Evolutionary conservation across 1,139 yeast species (phyloP).

Genomic region (Geotrichum candidum): DNA sequence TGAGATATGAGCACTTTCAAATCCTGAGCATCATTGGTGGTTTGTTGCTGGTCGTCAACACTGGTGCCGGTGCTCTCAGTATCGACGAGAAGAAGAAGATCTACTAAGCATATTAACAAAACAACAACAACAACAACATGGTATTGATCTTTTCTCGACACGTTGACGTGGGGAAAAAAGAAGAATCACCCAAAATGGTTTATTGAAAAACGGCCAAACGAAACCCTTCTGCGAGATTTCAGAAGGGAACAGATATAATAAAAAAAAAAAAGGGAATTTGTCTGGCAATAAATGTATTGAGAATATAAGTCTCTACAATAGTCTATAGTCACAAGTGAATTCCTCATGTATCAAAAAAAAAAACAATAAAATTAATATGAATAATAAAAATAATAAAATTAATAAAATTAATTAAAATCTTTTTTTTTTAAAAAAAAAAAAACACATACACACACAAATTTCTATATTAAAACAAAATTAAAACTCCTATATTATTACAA

Average conservation of each 20-base stretch:
- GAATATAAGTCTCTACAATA: background rate
- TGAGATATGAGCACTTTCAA: slow-evolving; percentile 92
- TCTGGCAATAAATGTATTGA: background rate
- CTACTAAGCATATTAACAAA: slow-evolving; percentile 40
- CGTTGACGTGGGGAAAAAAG: background rate
- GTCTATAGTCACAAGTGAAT: background rate
- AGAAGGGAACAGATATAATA: background rate
- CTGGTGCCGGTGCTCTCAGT: slow-evolving; percentile 94
- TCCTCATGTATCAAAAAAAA: too few species aligned
- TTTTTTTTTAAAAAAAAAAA: too few species aligned
- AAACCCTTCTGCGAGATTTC: background rate
- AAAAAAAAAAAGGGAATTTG: background rate
- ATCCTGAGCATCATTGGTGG: slow-evolving; percentile 95
- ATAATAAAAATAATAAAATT: too few species aligned
- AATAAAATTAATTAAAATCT: background rate
- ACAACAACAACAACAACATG: background rate
- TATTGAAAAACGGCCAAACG: background rate
- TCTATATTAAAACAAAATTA: background rate
- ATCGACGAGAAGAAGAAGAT: slow-evolving; percentile 95
- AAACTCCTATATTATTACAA: background rate
- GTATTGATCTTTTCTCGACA: background rate
- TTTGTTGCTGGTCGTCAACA: slow-evolving; percentile 77
- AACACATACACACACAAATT: background rate
- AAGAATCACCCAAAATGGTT: background rate
- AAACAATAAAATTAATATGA: background rate